A percentile compares a stretch with the other conserved stretches of the same genome.
These are phyloP conservation scores for Fusarium sp. DNA, from an alignment of 2,329 filamentous ascomycete species.

Conservation along the genomic window DNA sequence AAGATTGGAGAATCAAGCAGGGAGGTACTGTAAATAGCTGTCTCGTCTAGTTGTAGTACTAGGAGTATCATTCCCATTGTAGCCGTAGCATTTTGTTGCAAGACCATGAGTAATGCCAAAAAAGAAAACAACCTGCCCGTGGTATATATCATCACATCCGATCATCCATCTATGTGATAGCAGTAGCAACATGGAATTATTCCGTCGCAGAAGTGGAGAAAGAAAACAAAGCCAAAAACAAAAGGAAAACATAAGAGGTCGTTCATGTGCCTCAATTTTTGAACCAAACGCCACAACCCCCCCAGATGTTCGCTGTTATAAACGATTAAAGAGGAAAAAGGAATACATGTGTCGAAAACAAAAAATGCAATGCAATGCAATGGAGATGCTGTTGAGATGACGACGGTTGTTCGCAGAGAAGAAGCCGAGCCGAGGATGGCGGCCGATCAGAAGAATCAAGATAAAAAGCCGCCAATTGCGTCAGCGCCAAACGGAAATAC, in stretches of 20 bases:
- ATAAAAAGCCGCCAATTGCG: neutral
- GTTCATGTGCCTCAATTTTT: constrained; percentile 9
- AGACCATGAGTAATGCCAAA: neutral
- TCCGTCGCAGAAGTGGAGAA: constrained; percentile 19
- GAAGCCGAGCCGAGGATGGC: constrained; percentile 10
- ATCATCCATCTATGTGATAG: constrained; percentile 13
- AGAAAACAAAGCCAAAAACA: neutral
- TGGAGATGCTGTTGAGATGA: constrained; percentile 5
- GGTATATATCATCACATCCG: constrained; percentile 24
- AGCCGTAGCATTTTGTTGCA: neutral
- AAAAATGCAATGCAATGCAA: neutral
- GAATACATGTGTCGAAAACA: neutral
- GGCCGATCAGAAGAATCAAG: neutral
- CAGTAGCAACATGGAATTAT: constrained; percentile 4
- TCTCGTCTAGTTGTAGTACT: constrained; percentile 20
- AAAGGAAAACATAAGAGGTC: neutral
- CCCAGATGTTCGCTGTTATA: constrained; percentile 22
- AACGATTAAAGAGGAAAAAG: neutral
- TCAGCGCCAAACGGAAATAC: constrained; percentile 8
- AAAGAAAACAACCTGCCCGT: neutral
- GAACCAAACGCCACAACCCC: constrained; percentile 21
- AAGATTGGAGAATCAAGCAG: neutral
- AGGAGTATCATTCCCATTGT: constrained; percentile 6
- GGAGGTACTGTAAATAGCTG: constrained; percentile 1
- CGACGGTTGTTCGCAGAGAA: constrained; percentile 13